A percentile compares a stretch with the other conserved stretches of the same genome.
Evolutionary conservation across 176 grass and related monocot species (phyloP).

Genomic region (Metroxylon sagu): DNA sequence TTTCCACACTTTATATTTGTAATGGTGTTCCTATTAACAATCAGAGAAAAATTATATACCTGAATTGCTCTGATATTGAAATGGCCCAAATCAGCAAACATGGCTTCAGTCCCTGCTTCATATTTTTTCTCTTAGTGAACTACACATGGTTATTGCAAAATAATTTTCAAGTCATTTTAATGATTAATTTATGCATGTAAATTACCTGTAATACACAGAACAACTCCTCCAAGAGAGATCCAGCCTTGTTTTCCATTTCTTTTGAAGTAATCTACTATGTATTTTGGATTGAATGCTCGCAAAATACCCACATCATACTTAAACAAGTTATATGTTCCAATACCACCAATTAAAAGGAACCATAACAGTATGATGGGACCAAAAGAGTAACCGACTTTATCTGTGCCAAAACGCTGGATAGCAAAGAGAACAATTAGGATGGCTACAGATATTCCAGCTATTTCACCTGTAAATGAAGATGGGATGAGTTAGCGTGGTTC

Average conservation of each 20-base stretch:
- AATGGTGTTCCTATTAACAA: too few relatives aligned
- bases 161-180: too few relatives aligned
- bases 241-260: slow-evolving; percentile 59
- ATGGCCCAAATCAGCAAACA: slow-evolving; percentile 79
- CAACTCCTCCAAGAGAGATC: slow-evolving; percentile 70
- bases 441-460: slow-evolving; percentile 43
- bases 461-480: slow-evolving; percentile 31
- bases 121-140: too few relatives aligned
- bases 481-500: too few relatives aligned
- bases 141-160: too few relatives aligned
- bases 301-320: slow-evolving; percentile 43
- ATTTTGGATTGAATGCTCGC: slow-evolving; percentile 57
- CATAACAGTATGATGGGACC: slow-evolving; percentile 52
- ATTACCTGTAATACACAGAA: slow-evolving; percentile 70
- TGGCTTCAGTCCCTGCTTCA: slow-evolving; percentile 67
- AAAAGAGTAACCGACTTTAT: slow-evolving; percentile 75
- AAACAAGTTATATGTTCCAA: slow-evolving; percentile 52
- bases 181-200: slow-evolving; percentile 7
- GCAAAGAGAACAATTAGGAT: slow-evolving; percentile 56
- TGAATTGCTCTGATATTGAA: slow-evolving; percentile 63
- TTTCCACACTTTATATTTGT: too few relatives aligned
- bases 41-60: slow-evolving; percentile 15
- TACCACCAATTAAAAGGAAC: slow-evolving; percentile 56
- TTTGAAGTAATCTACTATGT: slow-evolving; percentile 63
- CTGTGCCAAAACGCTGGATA: slow-evolving; percentile 52